A percentile compares a stretch with the other conserved stretches of the same genome.
Evolutionary conservation across 1,139 yeast species (phyloP).

Genomic region (Suhomyces bolitotheri): DNA sequence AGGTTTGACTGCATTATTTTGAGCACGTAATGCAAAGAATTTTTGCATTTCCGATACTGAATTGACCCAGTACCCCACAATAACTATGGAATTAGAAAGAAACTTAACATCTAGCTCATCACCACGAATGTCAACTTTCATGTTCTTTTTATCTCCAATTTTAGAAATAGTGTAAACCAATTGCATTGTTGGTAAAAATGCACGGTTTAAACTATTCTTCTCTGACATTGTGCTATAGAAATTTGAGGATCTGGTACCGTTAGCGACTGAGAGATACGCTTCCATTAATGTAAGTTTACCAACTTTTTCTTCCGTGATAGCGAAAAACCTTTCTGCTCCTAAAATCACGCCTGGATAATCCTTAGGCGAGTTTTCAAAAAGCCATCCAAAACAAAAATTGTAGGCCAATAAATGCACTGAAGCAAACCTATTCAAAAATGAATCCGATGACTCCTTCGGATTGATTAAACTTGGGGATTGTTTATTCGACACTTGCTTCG

Average conservation of each 20-base stretch:
- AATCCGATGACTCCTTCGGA: constrained; percentile 3
- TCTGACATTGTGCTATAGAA: constrained; percentile 54
- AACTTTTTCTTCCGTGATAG: constrained; percentile 57
- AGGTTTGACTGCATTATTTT: not conserved
- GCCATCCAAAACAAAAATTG: constrained; percentile 76
- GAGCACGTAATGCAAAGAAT: constrained; percentile 28
- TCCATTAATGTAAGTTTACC: constrained; percentile 68
- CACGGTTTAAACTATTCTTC: constrained; percentile 53
- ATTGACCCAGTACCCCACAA: constrained; percentile 47
- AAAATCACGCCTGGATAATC: constrained; percentile 66
- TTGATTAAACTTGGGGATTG: not conserved
- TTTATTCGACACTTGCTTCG: not conserved
- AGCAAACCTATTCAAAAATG: constrained; percentile 31
- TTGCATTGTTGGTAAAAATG: constrained; percentile 68
- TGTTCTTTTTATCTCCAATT: constrained; percentile 32
- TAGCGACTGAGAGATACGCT: constrained; percentile 66
- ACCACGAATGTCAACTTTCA: constrained; percentile 53
- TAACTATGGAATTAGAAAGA: constrained; percentile 51
- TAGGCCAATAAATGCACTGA: constrained; percentile 62
- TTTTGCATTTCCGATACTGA: constrained; percentile 48
- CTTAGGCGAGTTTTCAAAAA: constrained; percentile 49
- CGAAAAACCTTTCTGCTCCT: constrained; percentile 73
- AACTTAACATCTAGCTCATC: constrained; percentile 68
- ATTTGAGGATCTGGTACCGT: constrained; percentile 53
- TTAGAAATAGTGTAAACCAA: constrained; percentile 50